Evolutionary conservation across 371 early-diverging fungal species (phyloP).

Genomic region (Lichtheimia ramosa): DNA sequence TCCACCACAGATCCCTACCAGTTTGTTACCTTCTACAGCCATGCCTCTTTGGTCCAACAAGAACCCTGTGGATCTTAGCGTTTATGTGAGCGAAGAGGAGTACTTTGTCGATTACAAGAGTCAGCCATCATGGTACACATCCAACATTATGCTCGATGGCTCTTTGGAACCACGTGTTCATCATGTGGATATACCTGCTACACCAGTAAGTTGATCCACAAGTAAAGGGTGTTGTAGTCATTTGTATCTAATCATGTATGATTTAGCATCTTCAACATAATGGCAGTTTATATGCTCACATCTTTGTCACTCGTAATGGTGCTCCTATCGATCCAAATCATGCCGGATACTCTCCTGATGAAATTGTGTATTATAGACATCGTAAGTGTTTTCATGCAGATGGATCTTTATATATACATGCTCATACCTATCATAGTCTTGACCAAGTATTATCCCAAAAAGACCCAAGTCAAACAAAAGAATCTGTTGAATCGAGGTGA

Average conservation of each 20-base stretch:
- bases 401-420: background rate
- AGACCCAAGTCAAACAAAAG: conserved; percentile 63
- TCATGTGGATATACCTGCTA: conserved; percentile 42
- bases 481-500: conserved; percentile 58
- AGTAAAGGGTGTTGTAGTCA: background rate
- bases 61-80: conserved; percentile 45
- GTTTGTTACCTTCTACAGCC: conserved; percentile 29
- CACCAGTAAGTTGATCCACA: conserved; percentile 23
- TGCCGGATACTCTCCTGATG: conserved; percentile 35
- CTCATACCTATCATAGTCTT: too few species aligned
- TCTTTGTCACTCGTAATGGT: conserved; percentile 61
- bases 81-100: conserved; percentile 55
- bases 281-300: conserved; percentile 83
- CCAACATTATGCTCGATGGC: conserved; percentile 60
- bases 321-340: conserved; percentile 55
- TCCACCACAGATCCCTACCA: conserved; percentile 25
- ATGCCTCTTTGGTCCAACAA: conserved; percentile 41
- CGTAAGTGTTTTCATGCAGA: conserved; percentile 31
- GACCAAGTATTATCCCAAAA: conserved; percentile 72
- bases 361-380: conserved; percentile 55
- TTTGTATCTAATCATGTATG: background rate
- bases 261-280: conserved; percentile 70
- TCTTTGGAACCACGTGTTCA: conserved; percentile 44
- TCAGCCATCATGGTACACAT: conserved; percentile 58
- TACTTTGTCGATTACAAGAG: conserved; percentile 52